phyloP scores from a whole-genome alignment of 1,284 basidiomycete genomes.

The Rhodotorula sp. region DNA sequence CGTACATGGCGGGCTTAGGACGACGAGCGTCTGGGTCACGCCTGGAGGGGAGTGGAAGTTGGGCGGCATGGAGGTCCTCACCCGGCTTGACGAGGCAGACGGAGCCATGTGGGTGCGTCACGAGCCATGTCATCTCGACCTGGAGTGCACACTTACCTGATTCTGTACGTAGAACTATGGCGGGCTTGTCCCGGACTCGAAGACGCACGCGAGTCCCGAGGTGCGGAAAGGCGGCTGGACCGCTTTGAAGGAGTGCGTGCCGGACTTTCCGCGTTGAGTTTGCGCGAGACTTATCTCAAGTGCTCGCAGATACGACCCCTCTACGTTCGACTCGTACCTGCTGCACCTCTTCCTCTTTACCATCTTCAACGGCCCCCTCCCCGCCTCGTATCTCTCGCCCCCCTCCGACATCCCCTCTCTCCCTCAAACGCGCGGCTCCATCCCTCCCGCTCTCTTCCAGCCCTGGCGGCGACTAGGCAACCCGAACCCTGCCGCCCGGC shows the following conservation, averaged over 20 bases:
- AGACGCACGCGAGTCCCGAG: slow-evolving; percentile 68
- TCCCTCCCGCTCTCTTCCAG: slow-evolving; percentile 76
- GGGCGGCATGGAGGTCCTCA: slow-evolving; percentile 90
- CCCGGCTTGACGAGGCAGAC: slow-evolving; percentile 72
- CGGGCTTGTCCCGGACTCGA: slow-evolving; percentile 57
- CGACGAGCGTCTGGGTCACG: slow-evolving; percentile 81
- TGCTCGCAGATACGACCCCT: slow-evolving; percentile 63
- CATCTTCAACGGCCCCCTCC: slow-evolving; percentile 79
- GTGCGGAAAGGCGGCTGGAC: slow-evolving; percentile 88
- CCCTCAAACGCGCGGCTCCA: slow-evolving; percentile 63
- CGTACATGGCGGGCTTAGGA: slow-evolving; percentile 82
- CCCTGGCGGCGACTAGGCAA: slow-evolving; percentile 84
- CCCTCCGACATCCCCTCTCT: slow-evolving; percentile 67
- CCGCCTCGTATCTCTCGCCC: slow-evolving; percentile 47
- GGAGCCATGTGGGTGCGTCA: slow-evolving; percentile 73
- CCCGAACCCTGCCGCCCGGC: slow-evolving; percentile 77
- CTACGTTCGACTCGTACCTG: slow-evolving; percentile 78
- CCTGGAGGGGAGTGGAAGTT: slow-evolving; percentile 94
- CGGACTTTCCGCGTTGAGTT: background rate
- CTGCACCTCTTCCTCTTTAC: slow-evolving; percentile 80
- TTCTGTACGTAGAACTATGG: slow-evolving; percentile 56
- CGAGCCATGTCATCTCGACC: background rate
- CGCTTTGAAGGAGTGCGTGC: slow-evolving; percentile 71
- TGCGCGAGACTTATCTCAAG: background rate
- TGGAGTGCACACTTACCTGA: background rate